Evolutionary conservation across 306 rosid genomes (phyloP), one percentile per base, ranked within the genome.

Genomic region (Geum urbanum): DNA sequence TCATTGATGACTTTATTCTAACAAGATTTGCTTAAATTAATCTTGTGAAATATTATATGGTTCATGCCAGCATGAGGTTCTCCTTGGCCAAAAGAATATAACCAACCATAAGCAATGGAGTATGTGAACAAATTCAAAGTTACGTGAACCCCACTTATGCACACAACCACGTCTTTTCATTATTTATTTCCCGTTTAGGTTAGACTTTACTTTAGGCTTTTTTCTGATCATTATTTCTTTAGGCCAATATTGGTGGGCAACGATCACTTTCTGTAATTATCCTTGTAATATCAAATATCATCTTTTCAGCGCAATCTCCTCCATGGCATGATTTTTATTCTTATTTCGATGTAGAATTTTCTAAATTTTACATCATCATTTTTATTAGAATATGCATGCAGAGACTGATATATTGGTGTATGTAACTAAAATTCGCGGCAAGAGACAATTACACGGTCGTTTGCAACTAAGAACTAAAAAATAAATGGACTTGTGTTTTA

Each of bases 231-330:
- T 27, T 27, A 27, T 7, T 22, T 6, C 6, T 13, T 11, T 2
- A 59, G 45, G 5, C 6, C 64, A 59, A 59, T 59, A 32, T 32
- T 59, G 45, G 45, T 15, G 20, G 64, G 45, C 64, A 14, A 15
- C 37, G 64, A 35, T 59, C 64, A 7, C 2, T 2, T 32, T 59
- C 1, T 58, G 60, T 55, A 55, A 55, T 22, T 9, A 9, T 35
- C 44, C 20, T 13, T 32, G 19, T 7, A 44, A 16, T 14, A 9
- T 51, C 52, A 46, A 13, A 8, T 5, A 8, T 59, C 0, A 10
- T 18, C 56, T 68, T 77, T 70, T 69, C 6, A 61, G 71, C 85
- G 76, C 80, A 74, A 81, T 81, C 32, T 27, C 32, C 32, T 27
- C 60, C 74, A 72, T 81, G 85, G 77, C 32, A 27, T 20, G 45